A percentile compares a stretch with the other conserved stretches of the same genome.
phyloP scores from a whole-genome alignment of 176 grass and related monocot genomes.

The Rhynchospora tenuis region DNA sequence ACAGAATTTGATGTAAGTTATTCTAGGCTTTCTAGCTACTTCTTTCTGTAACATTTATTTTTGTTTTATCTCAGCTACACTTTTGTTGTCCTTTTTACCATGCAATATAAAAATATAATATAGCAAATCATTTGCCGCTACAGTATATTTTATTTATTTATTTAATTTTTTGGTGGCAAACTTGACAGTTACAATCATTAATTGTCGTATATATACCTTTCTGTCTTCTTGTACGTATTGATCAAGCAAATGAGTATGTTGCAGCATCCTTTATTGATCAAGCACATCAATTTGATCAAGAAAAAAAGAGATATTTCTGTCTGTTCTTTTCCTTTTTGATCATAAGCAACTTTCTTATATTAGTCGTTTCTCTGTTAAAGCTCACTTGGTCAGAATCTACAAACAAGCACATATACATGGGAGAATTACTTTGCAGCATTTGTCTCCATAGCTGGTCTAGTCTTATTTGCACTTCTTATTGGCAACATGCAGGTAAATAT shows the following conservation, averaged over 20 bases:
- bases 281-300: not conserved
- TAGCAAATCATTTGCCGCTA: not conserved
- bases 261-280: not conserved
- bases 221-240: not conserved
- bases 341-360: not conserved
- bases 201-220: not conserved
- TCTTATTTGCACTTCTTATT: slow-evolving; percentile 96
- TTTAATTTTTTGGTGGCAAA: too few species aligned
- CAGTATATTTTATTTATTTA: not conserved
- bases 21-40: not conserved
- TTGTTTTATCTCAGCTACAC: not conserved
- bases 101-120: not conserved
- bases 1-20: slow-evolving; percentile 73
- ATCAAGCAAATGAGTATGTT: not conserved
- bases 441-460: slow-evolving; percentile 72
- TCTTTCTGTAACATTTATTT: not conserved
- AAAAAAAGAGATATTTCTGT: not conserved
- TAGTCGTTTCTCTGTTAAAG: slow-evolving; percentile 45
- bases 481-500: slow-evolving; percentile 87
- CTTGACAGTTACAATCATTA: too few species aligned
- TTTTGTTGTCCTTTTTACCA: not conserved
- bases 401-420: slow-evolving; percentile 71
- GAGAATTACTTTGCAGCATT: slow-evolving; percentile 84
- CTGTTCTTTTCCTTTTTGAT: not conserved
- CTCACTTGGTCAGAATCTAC: slow-evolving; percentile 89